These are phyloP conservation scores for Aspergillus nomiae DNA, from an alignment of 2,329 filamentous ascomycete genomes.

Conservation along the genomic window DNA sequence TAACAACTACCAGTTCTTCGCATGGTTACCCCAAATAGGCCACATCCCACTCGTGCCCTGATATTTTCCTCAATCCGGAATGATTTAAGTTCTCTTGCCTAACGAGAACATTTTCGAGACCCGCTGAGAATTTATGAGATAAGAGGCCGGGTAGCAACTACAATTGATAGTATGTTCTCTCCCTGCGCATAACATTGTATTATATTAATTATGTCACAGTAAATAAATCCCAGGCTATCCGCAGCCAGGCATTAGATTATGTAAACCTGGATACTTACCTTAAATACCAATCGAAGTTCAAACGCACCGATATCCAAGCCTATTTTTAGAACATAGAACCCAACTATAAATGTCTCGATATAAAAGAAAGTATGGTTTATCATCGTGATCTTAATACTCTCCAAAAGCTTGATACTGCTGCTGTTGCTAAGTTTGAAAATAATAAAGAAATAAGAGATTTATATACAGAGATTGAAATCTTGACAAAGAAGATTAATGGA, in stretches of 20 bases:
- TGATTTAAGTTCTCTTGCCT: neutral
- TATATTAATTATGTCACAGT: slow-evolving; percentile 2
- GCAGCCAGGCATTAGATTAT: slow-evolving; percentile 21
- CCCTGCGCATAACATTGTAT: neutral
- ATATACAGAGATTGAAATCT: slow-evolving; percentile 15
- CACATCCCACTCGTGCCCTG: slow-evolving; percentile 4
- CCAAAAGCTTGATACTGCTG: slow-evolving; percentile 17
- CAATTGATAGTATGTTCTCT: slow-evolving; percentile 1
- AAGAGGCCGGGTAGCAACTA: slow-evolving; percentile 2
- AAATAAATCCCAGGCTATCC: slow-evolving; percentile 16
- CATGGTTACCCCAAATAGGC: slow-evolving; percentile 17
- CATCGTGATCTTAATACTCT: slow-evolving; percentile 21
- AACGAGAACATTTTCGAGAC: neutral
- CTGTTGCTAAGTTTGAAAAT: slow-evolving; percentile 13
- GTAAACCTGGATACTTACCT: slow-evolving; percentile 21
- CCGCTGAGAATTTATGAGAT: slow-evolving; percentile 1
- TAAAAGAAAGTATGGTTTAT: slow-evolving; percentile 25
- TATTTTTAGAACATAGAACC: slow-evolving; percentile 21
- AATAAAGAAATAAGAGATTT: slow-evolving; percentile 18
- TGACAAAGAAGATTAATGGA: slow-evolving; percentile 17
- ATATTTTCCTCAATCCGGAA: slow-evolving; percentile 20
- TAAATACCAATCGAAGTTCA: slow-evolving; percentile 24
- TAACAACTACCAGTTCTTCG: slow-evolving; percentile 15
- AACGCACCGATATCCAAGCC: slow-evolving; percentile 23
- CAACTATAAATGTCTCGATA: slow-evolving; percentile 21